Conservation (phyloP, 2,329 filamentous ascomycete species). For the Didymosphaeria variabile region DNA sequence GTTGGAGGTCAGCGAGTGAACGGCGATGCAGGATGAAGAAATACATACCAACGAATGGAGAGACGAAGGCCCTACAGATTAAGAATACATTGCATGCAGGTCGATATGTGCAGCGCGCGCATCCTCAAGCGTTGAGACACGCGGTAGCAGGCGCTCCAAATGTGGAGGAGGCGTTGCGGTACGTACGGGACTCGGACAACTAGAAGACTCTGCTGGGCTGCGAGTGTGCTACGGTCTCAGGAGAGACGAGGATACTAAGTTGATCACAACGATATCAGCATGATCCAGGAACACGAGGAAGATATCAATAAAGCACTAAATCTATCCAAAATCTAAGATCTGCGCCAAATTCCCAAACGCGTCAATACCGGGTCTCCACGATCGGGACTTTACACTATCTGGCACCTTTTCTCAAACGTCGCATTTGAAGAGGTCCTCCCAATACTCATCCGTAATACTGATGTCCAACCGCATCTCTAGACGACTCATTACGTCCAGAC, state of each 20-base stretch:
- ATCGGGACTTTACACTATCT: not conserved
- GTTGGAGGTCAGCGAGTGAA: conserved; percentile 75
- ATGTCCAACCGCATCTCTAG: not conserved
- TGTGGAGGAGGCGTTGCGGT: not conserved
- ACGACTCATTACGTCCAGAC: not conserved
- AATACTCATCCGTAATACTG: conserved; percentile 8
- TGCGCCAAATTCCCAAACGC: not conserved
- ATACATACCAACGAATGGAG: not conserved
- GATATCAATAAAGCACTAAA: not conserved
- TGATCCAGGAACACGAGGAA: not conserved
- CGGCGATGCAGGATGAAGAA: not conserved
- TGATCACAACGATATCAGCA: not conserved
- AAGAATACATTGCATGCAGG: not conserved
- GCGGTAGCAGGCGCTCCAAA: not conserved
- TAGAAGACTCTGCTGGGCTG: not conserved
- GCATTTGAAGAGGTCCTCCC: conserved; percentile 13
- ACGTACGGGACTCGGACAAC: not conserved
- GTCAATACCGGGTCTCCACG: not conserved
- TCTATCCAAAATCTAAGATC: not conserved
- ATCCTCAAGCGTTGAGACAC: not conserved
- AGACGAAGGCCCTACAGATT: not conserved
- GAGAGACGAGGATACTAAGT: not conserved
- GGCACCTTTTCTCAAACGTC: conserved; percentile 1
- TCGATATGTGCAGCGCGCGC: not conserved
- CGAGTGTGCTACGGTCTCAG: not conserved